Base-by-base conservation (phyloP, 1,284 basidiomycete species). In the Cryptococcus sp. region DNA sequence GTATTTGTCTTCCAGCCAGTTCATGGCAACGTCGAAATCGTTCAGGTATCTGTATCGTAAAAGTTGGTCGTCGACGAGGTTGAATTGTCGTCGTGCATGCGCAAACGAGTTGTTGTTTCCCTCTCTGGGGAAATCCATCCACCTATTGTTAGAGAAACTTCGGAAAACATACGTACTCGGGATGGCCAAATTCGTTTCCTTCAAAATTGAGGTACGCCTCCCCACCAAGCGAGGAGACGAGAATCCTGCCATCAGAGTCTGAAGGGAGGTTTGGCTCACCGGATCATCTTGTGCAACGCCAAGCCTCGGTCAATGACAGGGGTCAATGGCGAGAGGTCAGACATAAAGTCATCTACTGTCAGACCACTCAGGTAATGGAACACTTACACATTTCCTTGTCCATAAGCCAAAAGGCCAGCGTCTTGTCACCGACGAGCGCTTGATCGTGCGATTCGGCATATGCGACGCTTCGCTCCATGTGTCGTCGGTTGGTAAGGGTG, bases 181-280 rank as follows among this genome's bases (percentile, higher is more conserved):
- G 93, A 69, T 97, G 93, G 36, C 93, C 93, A 64, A 97, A 97
- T 69, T 97, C 93, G 64, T 98, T 98, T 25, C 94, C 94, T 74
- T 94, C 92, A 54, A 98, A 98, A 74, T 95, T 97, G 54, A 98
- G 79, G 71, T 95, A 98, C 0, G 91, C 93, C 74, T 98, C 94
- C 14, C 94, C 94, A 22, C 94, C 94, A 19, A 98, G 79, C 0
- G 89, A 80, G 61, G 97, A 91, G 0, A 90, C 90, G 33, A 98
- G 74, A 33, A 97, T 78, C 25, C 91, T 94, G 41, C 3, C 26
- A 36, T 57, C 42, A 55, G 53, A 42, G 23, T 54, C 34, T 16
- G 24, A 34, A n/a, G 14, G 2, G 24, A 26, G 32, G 21, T 32
- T n/a, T 39, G 18, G 18, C 33, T 19, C 7, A 4, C 91, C 93